Conservation (phyloP, 257 asterid species). For the Solanum chaucha region DNA sequence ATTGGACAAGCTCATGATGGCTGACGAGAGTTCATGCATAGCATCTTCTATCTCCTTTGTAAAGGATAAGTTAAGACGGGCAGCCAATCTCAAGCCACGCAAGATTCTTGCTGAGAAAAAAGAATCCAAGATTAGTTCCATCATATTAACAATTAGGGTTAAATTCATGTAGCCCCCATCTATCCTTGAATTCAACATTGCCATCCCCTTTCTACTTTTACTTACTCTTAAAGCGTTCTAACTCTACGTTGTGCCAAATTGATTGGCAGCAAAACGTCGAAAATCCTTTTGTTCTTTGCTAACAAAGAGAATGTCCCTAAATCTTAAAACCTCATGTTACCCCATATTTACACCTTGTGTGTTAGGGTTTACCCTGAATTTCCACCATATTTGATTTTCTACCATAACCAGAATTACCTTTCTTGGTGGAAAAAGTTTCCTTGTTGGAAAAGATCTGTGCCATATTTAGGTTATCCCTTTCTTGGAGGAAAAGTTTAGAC, state of each 20-base stretch:
- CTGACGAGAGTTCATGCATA: constrained; percentile 40
- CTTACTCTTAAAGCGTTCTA: not conserved
- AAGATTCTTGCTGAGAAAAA: constrained; percentile 71
- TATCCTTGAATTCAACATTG: not conserved
- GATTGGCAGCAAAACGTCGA: not conserved
- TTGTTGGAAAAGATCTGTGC: not conserved
- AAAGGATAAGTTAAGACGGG: constrained; percentile 79
- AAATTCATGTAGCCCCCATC: not conserved
- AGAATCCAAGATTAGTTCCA: not conserved
- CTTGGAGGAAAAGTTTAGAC: not conserved
- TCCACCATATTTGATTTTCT: not conserved
- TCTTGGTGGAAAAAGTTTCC: not conserved
- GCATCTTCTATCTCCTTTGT: constrained; percentile 70
- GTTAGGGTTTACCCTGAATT: not conserved
- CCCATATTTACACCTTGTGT: not conserved
- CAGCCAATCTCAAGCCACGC: constrained; percentile 95
- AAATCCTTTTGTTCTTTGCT: not conserved
- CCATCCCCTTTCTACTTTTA: not conserved
- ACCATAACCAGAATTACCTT: not conserved
- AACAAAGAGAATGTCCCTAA: not conserved
- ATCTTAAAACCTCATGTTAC: not conserved
- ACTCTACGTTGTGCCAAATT: not conserved
- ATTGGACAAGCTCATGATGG: constrained; percentile 38
- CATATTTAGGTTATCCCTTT: not conserved
- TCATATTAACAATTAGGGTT: not conserved